These are phyloP conservation scores for Penicillium sp. DNA, from an alignment of 2,329 filamentous ascomycete species.

Conservation along the genomic window DNA sequence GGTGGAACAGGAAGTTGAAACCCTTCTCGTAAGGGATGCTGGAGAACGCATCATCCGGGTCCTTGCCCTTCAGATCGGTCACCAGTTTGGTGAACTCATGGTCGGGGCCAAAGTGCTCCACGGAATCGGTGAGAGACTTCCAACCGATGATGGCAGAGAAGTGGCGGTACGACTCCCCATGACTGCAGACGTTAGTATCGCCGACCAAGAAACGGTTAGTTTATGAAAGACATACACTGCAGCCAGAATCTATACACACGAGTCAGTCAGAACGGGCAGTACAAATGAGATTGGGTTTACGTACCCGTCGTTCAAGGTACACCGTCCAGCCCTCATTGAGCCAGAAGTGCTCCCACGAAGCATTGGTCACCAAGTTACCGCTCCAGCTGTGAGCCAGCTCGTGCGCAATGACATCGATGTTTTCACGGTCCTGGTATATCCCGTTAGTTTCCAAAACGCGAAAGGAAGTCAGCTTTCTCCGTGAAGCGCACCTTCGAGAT, in stretches of 20 bases:
- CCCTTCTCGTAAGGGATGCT: constrained; percentile 94
- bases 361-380: constrained; percentile 66
- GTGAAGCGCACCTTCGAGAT: constrained; percentile 65
- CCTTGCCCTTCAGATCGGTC: constrained; percentile 80
- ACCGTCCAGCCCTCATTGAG: constrained; percentile 85
- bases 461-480: neutral
- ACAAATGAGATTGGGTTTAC: constrained; percentile 5
- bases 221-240: constrained; percentile 33
- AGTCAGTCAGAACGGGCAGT: neutral
- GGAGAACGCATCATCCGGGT: constrained; percentile 94
- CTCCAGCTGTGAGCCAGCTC: constrained; percentile 78
- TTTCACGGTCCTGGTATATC: constrained; percentile 64
- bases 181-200: constrained; percentile 47
- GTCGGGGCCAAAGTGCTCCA: constrained; percentile 74
- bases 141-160: constrained; percentile 96
- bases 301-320: constrained; percentile 78
- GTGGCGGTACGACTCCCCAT: constrained; percentile 82
- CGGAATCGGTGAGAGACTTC: constrained; percentile 80
- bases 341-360: constrained; percentile 56
- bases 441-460: neutral
- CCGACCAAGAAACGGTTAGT: neutral
- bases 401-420: constrained; percentile 94
- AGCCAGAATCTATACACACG: constrained; percentile 36
- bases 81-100: constrained; percentile 93
- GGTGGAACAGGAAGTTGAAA: constrained; percentile 87